A percentile compares a stretch with the other conserved stretches of the same genome.
Conservation (phyloP, 495 filamentous ascomycete species). For the Physcia stellaris region DNA sequence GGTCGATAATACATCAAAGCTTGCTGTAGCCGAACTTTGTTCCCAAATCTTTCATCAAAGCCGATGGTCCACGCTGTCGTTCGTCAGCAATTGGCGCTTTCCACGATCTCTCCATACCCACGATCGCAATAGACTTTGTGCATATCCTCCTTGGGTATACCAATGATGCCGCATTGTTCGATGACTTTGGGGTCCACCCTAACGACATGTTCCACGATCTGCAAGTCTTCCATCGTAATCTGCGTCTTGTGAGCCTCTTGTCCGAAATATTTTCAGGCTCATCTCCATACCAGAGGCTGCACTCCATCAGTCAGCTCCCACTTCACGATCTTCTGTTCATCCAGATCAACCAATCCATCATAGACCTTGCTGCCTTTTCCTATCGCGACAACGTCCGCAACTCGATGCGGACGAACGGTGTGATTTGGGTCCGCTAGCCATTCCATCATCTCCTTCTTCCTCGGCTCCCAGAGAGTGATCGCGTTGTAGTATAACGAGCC, state of each 20-base stretch:
- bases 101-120: slow-evolving; percentile 27
- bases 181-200: slow-evolving; percentile 80
- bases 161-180: slow-evolving; percentile 78
- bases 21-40: slow-evolving; percentile 68
- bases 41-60: slow-evolving; percentile 85
- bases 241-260: slow-evolving; percentile 12
- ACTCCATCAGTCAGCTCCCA: slow-evolving; percentile 72
- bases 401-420: slow-evolving; percentile 49
- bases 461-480: slow-evolving; percentile 75
- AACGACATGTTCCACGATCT: slow-evolving; percentile 69
- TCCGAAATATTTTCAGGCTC: too few species aligned
- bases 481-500: slow-evolving; percentile 73
- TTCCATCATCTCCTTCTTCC: slow-evolving; percentile 72
- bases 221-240: slow-evolving; percentile 93
- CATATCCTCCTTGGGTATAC: slow-evolving; percentile 81
- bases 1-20: slow-evolving; percentile 94
- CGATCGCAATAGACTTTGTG: slow-evolving; percentile 84
- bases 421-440: slow-evolving; percentile 58
- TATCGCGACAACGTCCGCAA: slow-evolving; percentile 82
- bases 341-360: slow-evolving; percentile 71
- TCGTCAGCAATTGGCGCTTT: slow-evolving; percentile 4
- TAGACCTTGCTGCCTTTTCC: slow-evolving; percentile 66
- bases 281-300: slow-evolving; percentile 58
- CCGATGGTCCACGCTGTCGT: slow-evolving; percentile 85
- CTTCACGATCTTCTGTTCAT: slow-evolving; percentile 51